Evolutionary conservation across 1,284 basidiomycete species (phyloP).

Genomic region (Melampsora larici-populina): DNA sequence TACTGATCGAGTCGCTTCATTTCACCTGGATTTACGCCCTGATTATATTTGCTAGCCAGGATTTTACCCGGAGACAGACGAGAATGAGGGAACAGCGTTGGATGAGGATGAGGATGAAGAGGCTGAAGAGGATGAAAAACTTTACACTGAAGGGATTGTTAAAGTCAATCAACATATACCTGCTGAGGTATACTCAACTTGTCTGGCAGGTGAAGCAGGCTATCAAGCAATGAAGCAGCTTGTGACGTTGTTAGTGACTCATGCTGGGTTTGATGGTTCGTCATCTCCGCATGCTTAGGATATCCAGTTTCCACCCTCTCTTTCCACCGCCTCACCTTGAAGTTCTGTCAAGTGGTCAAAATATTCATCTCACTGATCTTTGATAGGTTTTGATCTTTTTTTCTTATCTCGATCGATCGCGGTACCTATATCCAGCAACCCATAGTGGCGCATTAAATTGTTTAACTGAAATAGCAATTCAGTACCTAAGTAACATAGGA

Average conservation of each 20-base stretch:
- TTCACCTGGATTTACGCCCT: too few species aligned
- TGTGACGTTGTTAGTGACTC: slow-evolving; percentile 24
- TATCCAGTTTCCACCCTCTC: background rate
- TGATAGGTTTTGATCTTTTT: slow-evolving; percentile 10
- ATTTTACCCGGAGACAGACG: slow-evolving; percentile 14
- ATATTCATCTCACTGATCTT: slow-evolving; percentile 10
- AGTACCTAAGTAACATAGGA: slow-evolving; percentile 38
- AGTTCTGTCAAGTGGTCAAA: background rate
- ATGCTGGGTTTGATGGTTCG: slow-evolving; percentile 41
- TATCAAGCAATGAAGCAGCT: slow-evolving; percentile 29
- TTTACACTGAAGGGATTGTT: background rate
- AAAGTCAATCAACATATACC: slow-evolving; percentile 13
- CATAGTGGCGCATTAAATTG: slow-evolving; percentile 27
- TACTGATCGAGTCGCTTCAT: too few species aligned
- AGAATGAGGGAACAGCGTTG: background rate
- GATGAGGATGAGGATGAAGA: slow-evolving; percentile 15
- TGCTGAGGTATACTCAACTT: slow-evolving; percentile 20
- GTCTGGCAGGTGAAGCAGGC: slow-evolving; percentile 17
- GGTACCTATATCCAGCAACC: slow-evolving; percentile 12
- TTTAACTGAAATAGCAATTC: slow-evolving; percentile 34
- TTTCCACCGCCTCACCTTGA: background rate
- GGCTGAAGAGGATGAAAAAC: too few species aligned
- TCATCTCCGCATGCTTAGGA: background rate
- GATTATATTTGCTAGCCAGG: background rate
- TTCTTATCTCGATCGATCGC: background rate